Evolutionary conservation across 495 filamentous ascomycete genomes (phyloP).

Genomic region (Aspergillus taichungensis): DNA sequence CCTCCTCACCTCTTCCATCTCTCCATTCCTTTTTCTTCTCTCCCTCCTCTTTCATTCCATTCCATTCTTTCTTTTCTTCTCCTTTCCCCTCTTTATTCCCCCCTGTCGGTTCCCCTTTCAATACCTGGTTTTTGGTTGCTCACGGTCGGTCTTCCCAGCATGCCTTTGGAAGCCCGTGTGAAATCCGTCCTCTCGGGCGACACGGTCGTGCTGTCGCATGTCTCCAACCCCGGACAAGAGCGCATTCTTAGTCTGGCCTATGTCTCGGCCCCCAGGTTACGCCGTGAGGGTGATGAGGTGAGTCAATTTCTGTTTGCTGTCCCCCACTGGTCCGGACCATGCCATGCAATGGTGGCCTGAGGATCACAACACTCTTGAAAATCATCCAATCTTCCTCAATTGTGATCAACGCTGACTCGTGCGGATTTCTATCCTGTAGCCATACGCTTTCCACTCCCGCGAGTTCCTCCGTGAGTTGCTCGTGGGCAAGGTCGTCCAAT

Average conservation of each 20-base stretch:
- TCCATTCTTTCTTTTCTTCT: conserved; percentile 10
- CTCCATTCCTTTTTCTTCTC: conserved; percentile 11
- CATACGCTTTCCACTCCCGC: conserved; percentile 83
- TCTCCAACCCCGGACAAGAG: conserved; percentile 67
- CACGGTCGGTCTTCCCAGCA: conserved; percentile 17
- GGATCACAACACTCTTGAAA: neutral
- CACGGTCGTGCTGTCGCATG: conserved; percentile 70
- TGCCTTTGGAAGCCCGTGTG: conserved; percentile 64
- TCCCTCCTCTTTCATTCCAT: conserved; percentile 4
- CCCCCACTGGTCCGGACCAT: no score
- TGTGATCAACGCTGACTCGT: neutral
- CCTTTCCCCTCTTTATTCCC: conserved; percentile 4
- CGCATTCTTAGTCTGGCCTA: conserved; percentile 82
- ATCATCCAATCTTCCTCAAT: neutral
- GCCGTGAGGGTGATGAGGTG: conserved; percentile 85
- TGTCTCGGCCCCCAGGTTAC: conserved; percentile 77
- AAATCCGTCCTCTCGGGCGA: conserved; percentile 93
- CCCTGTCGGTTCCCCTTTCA: conserved; percentile 4
- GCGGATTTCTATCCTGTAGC: conserved; percentile 28
- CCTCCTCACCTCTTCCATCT: conserved; percentile 5
- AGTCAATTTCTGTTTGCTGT: conserved; percentile 6
- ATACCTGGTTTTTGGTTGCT: conserved; percentile 10
- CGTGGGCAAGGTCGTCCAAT: conserved; percentile 81
- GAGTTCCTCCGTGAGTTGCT: conserved; percentile 77
- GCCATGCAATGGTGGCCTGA: no score